Base-by-base conservation (phyloP, 345 rosid genomes). In the Trapa incisa region DNA sequence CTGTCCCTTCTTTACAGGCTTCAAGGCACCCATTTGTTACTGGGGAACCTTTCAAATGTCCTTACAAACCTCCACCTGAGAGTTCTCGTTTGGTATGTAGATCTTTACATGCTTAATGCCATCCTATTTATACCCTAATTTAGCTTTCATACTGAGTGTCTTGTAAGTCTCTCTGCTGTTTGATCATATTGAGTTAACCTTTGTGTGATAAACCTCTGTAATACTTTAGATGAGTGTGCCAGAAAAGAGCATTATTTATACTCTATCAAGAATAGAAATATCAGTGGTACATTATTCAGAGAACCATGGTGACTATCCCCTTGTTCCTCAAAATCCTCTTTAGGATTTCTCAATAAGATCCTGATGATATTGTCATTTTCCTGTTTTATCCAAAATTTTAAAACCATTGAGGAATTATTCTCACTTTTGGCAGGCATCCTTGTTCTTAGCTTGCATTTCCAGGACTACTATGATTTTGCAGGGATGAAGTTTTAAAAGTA, bases 11-110 rank as follows among this genome's bases (percentile, higher is more conserved):
- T 58, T 66, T 82, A 75, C 87, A 95, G 99, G 99, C 99, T 66
- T 91, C 96, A 72, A 89, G 80, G 78, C 99, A 95, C 76, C 99
- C 99, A 76, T 95, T 95, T 75, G 85, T 95, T 62, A 95, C 99
- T 22, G 98, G 99, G 65, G 98, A 95, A 72, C 98, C 99, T 71
- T 91, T 95, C 78, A 91, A 85, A 12, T 77, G 87, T 76, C 99
- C 98, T 53, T 95, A 89, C 77, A 77, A 74, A 75, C 99, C 99
- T 67, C 89, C 86, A 38, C 82, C 72, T 5, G 99, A 91, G 78
- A 81, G 93, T 33, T 91, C 98, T 78, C 85, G 82, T 61, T 67
- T 89, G 92, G 99, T 95, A 82, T 83, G 93, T 68, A 70, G n/a
- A 47, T 41, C 15, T 50, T 39, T 33, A 69, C 47, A 2, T 35